Base-by-base conservation (phyloP, 129 eudicot species). In the Chrysanthemum lavandulifolium region DNA sequence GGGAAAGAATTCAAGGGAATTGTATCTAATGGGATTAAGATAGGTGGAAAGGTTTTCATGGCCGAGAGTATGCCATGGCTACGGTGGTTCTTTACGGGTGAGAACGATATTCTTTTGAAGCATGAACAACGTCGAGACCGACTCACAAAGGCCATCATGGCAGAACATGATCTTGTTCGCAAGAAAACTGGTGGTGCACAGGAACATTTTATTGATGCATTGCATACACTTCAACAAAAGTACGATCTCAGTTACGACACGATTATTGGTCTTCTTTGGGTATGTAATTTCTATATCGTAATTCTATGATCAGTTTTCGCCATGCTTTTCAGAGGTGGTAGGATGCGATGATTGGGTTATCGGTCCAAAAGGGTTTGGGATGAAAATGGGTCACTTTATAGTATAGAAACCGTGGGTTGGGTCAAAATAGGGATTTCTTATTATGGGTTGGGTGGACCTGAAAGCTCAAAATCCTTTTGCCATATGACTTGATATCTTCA, bases 211-310 rank as follows among this genome's bases (percentile, higher is more conserved):
- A 87, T 93, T 45, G 98, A 93, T 79, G 97, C 98, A 2, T 82
- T 93, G 88, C 91, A 87, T 53, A 85, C 92, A 15, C 92, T 89
- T 73, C 91, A 90, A 59, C 80, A 89, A 13, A 75, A 89, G 69
- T 93, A 93, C 57, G 96, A 93, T 47, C 86, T 93, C 18, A 84
- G 92, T 62, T 92, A 93, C 33, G 97, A 93, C 82, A 93, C 98
- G 0, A 75, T 93, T 10, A 87, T 87, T 53, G 87, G 97, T 2
- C 97, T 93, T 50, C 96, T 93, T 52, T 93, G 98, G 98, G 97
- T 93, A 84, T 2, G 79, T 68, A 29, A 25, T 23, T 51, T 1
- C 14, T 52, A 13, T 54, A 11, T 51, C 25, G 59, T 47, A 40
- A 40, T 40, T 40, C 47, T 40, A 40, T 40, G 10, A 40, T 40